Evolutionary conservation across 2,329 filamentous ascomycete genomes (phyloP), one percentile per base, ranked within the genome.

Genomic region (Alternaria solani): DNA sequence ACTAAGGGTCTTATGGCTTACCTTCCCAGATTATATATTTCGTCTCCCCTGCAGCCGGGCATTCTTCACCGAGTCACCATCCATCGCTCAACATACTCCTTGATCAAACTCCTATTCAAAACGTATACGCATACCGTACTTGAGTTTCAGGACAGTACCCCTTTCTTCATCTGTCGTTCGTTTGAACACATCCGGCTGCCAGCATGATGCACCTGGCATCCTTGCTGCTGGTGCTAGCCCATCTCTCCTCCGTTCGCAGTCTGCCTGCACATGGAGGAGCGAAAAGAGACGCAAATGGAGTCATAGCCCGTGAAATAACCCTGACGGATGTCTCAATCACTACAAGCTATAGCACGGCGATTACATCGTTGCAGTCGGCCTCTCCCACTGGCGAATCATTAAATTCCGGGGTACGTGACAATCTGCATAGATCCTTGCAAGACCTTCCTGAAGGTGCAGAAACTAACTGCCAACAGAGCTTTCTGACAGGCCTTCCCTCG

Each of bases 11-110:
- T 48, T 46, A 60, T 65, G 46, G 39, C 36, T 38, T 53, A 47
- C 42, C 38, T 57, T 30, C 51, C 34, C n/a, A 26, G 26, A 42
- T 39, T 74, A 73, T 73, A 75, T 75, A 74, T 57, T 51, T 54
- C 7, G 25, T 48, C 14, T 42, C 16, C 47, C 30, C 12, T 26
- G 62, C 51, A 56, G 42, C 48, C 69, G 70, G 59, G 51, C 62
- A 59, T 63, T 70, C 48, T 64, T 58, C 49, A 57, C 47, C 58
- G 30, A 49, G 63, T 59, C 65, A 65, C 64, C 28, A 46, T 69
- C 55, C 69, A 76, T 76, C 77, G 68, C 68, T 68, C 57, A 57
- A 59, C 52, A 59, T 70, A 76, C 73, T 76, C 74, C 72, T 65
- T 63, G 51, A 49, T 41, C 51, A 62, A 55, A 59, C 18, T 54